Conservation (phyloP, 495 filamentous ascomycete species). For the Penicillium bialowiezense region DNA sequence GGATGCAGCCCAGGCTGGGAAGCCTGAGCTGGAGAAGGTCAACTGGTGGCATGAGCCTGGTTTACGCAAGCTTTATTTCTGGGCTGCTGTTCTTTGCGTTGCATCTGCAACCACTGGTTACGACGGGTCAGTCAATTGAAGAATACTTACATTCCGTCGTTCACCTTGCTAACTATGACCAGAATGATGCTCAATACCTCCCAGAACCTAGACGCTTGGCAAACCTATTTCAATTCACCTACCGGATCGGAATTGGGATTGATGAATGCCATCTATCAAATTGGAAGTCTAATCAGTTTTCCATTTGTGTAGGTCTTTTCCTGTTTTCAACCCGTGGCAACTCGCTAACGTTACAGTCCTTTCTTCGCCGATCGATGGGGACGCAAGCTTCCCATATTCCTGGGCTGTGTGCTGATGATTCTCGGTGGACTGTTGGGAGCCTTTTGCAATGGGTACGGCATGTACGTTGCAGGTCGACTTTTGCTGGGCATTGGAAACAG, state of each 20-base stretch:
- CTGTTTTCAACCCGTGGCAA: not conserved
- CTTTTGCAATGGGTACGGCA: slow-evolving; percentile 42
- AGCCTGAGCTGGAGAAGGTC: slow-evolving; percentile 56
- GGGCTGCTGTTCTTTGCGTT: slow-evolving; percentile 53
- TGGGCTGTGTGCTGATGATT: slow-evolving; percentile 62
- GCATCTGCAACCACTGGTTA: slow-evolving; percentile 66
- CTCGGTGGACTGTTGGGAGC: slow-evolving; percentile 54
- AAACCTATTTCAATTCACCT: slow-evolving; percentile 39
- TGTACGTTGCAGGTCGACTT: slow-evolving; percentile 27
- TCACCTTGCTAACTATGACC: not conserved
- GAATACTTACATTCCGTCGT: not conserved
- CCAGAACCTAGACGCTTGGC: slow-evolving; percentile 19
- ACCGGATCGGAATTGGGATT: slow-evolving; percentile 53
- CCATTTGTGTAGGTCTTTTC: slow-evolving; percentile 53
- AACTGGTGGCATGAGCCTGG: slow-evolving; percentile 59
- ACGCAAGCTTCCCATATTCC: slow-evolving; percentile 54
- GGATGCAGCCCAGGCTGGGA: slow-evolving; percentile 43
- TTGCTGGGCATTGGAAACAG: slow-evolving; percentile 61
- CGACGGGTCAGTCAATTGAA: slow-evolving; percentile 42
- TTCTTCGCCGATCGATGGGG: slow-evolving; percentile 57
- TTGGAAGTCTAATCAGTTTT: slow-evolving; percentile 59
- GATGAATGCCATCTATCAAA: slow-evolving; percentile 62
- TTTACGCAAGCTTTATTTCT: slow-evolving; percentile 57
- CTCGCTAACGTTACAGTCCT: slow-evolving; percentile 25
- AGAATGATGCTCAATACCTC: slow-evolving; percentile 33